Percentiles rank a stretch among this genome's conserved stretches.
These are phyloP conservation scores for Lanmaoa rubissima DNA, from an alignment of 768 basidiomycete species.

Conservation along the genomic window DNA sequence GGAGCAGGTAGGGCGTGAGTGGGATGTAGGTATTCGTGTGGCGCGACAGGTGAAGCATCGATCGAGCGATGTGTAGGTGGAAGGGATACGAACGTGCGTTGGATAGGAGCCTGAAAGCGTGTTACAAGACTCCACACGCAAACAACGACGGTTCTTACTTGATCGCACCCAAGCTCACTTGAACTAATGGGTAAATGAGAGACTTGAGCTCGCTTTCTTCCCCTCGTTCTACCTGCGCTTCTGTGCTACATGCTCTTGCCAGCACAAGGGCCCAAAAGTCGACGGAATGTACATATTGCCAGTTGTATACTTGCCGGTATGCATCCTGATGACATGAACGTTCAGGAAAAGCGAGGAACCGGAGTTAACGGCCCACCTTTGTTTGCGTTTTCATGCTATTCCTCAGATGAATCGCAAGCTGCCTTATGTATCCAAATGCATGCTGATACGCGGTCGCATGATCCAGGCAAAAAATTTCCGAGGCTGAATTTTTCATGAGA, in stretches of 20 bases:
- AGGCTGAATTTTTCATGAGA: slow-evolving; percentile 97
- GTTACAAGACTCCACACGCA: not conserved
- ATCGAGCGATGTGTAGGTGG: slow-evolving; percentile 88
- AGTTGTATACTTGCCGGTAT: slow-evolving; percentile 95
- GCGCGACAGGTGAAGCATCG: slow-evolving; percentile 79
- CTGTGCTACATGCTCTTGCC: slow-evolving; percentile 70
- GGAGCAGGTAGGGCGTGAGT: slow-evolving; percentile 80
- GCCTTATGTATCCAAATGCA: slow-evolving; percentile 93
- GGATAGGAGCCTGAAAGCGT: slow-evolving; percentile 70
- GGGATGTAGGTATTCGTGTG: slow-evolving; percentile 88
- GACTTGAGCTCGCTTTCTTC: slow-evolving; percentile 77
- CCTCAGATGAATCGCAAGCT: slow-evolving; percentile 88
- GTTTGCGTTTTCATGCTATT: slow-evolving; percentile 88
- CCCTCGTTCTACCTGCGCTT: slow-evolving; percentile 49
- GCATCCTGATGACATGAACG: slow-evolving; percentile 57
- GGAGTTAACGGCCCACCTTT: slow-evolving; percentile 49
- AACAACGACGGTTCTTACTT: slow-evolving; percentile 52
- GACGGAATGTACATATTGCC: slow-evolving; percentile 94
- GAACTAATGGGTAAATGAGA: slow-evolving; percentile 94
- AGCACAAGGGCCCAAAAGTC: slow-evolving; percentile 96
- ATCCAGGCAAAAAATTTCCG: slow-evolving; percentile 83
- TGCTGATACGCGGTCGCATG: slow-evolving; percentile 83
- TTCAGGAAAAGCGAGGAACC: not conserved
- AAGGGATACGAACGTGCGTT: slow-evolving; percentile 92
- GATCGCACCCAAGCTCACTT: slow-evolving; percentile 90